Base-by-base conservation (phyloP, 1,139 yeast species). In the Kazachstania sp. region DNA sequence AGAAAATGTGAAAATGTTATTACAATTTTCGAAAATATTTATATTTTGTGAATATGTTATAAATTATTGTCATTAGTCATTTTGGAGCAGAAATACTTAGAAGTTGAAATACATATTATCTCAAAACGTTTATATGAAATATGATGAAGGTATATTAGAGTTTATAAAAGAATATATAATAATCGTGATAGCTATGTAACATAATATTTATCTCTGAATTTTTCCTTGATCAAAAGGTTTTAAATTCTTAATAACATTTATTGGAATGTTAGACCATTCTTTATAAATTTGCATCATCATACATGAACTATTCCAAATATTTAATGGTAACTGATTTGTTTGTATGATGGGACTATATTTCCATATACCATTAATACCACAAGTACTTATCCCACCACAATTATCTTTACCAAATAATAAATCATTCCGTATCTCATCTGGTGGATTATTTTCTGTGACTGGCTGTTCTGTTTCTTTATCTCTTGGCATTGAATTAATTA, bases 261-360 rank as follows among this genome's bases (percentile, higher is more conserved):
- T 48, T 6, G 65, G 66, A 3, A 62, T 53, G 13, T 49, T 51
- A 8, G 48, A 44, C 66, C 66, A 62, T 50, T 62, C 66, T 7
- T 63, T 61, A 41, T 57, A 59, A 42, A 53, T 52, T 47, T 62
- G 62, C 64, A 62, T 58, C 16, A 63, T 65, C 56, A 62, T 51
- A 23, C 55, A 50, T 29, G 61, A 57, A 20, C 57, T 50, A 13
- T 58, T 52, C 65, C 65, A 61, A 49, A 57, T 51, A 37, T 50
- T 56, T 45, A 51, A 54, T 8, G 63, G 64, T 35, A 56, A 40
- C 39, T 57, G 44, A 29, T 51, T 50, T 39, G 47, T 47, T 23
- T 63, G 61, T 16, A 60, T 48, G n/a, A 46, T 49, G 4, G 62
- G 61, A 16, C 53, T 51, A 51, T 55, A 52, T 32, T 57, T 53